Conservation (phyloP, 78 protist species). For the Paratrimastix pyriformis region DNA sequence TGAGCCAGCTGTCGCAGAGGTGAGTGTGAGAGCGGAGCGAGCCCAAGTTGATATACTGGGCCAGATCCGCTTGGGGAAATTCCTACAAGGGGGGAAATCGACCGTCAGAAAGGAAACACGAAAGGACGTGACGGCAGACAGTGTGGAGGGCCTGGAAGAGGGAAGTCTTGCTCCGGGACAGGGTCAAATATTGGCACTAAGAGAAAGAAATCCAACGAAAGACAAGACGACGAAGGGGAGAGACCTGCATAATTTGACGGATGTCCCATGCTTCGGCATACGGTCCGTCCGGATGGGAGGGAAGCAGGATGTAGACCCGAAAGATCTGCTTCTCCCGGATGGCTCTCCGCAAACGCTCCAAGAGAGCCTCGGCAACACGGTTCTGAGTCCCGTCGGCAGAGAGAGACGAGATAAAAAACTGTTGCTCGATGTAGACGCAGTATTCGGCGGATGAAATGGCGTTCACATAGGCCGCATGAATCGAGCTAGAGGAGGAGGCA, state of each 20-base stretch:
- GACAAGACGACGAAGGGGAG: not conserved
- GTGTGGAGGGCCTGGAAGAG: not conserved
- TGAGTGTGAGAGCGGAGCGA: not conserved
- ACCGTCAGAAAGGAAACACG: not conserved
- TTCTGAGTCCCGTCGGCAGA: slow-evolving; percentile 36
- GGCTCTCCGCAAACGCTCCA: slow-evolving; percentile 20
- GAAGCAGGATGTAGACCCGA: slow-evolving; percentile 30
- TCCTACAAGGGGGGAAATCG: not conserved
- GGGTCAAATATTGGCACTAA: no score
- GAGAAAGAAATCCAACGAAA: not conserved
- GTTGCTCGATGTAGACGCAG: no score
- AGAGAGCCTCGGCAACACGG: slow-evolving; percentile 29
- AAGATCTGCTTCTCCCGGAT: slow-evolving; percentile 21
- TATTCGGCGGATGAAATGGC: no score
- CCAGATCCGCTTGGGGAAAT: not conserved
- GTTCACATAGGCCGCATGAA: no score
- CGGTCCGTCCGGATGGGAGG: slow-evolving; percentile 34
- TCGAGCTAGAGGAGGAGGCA: no score
- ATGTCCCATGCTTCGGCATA: no score
- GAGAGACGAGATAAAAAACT: slow-evolving; percentile 49
- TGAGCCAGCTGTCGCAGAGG: not conserved
- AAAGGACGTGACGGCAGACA: not conserved
- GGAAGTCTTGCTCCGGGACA: no score
- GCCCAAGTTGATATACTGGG: not conserved
- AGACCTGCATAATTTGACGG: no score